Evolutionary conservation across 2,329 filamentous ascomycete genomes (phyloP).

Genomic region (Blumeria hordei): DNA sequence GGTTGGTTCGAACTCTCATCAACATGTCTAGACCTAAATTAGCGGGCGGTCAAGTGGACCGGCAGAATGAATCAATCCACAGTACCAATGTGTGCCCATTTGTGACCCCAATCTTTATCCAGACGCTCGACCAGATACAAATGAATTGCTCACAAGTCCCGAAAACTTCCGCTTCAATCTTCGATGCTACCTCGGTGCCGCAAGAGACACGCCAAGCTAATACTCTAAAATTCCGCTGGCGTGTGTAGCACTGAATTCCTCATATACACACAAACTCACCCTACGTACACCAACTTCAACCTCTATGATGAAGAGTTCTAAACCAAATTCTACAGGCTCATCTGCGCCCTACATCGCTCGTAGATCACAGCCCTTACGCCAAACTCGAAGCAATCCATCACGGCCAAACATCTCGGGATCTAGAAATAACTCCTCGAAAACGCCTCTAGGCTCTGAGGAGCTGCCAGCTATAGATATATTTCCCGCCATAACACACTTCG

Average conservation of each 20-base stretch:
- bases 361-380: conserved; percentile 37
- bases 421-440: conserved; percentile 19
- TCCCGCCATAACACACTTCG: conserved; percentile 49
- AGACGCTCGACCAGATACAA: not conserved
- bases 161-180: not conserved
- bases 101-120: not conserved
- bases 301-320: conserved; percentile 15
- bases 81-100: not conserved
- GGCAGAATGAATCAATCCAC: not conserved
- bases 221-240: not conserved
- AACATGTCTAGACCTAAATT: not conserved
- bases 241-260: not conserved
- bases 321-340: conserved; percentile 10
- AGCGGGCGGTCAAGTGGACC: not conserved
- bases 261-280: not conserved
- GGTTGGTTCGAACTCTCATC: too few species aligned
- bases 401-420: conserved; percentile 25
- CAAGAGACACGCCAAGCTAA: not conserved
- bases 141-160: not conserved
- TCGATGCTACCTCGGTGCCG: conserved; percentile 8
- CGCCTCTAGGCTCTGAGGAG: conserved; percentile 21
- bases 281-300: conserved; percentile 6
- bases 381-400: conserved; percentile 39
- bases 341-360: conserved; percentile 21
- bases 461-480: conserved; percentile 42